Evolutionary conservation across 2,329 filamentous ascomycete genomes (phyloP).

Genomic region (Sarocladium strictum): DNA sequence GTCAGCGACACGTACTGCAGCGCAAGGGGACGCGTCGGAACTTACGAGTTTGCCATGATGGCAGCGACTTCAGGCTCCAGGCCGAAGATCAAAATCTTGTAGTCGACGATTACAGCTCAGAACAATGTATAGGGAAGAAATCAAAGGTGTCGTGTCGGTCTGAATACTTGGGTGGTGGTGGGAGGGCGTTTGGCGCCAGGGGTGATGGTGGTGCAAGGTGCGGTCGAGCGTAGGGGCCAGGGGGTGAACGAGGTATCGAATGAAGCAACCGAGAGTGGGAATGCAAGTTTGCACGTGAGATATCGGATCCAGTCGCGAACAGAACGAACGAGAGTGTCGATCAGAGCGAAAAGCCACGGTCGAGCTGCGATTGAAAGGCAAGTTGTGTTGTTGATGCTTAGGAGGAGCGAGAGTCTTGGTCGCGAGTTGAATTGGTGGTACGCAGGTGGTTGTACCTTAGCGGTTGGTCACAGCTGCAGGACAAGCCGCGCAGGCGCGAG

Average conservation of each 20-base stretch:
- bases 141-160: neutral
- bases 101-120: neutral
- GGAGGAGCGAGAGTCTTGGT: neutral
- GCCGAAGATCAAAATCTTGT: constrained; percentile 8
- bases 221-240: neutral
- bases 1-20: neutral
- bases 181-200: neutral
- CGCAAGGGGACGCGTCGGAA: constrained; percentile 9
- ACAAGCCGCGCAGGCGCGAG: constrained; percentile 5
- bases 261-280: neutral
- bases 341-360: neutral
- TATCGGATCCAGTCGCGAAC: neutral
- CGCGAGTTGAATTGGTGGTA: neutral
- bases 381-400: neutral
- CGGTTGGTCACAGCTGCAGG: neutral
- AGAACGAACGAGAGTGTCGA: neutral
- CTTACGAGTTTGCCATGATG: constrained; percentile 26
- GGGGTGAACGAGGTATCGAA: neutral
- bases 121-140: neutral
- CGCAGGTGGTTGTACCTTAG: neutral
- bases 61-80: constrained; percentile 15
- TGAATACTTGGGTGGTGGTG: neutral
- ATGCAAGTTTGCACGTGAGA: neutral
- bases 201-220: neutral
- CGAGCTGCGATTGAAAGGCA: neutral